Percentiles rank a stretch among this genome's conserved stretches.
These are phyloP conservation scores for Aspergillus ibericus DNA, from an alignment of 2,329 filamentous ascomycete species.

Conservation along the genomic window DNA sequence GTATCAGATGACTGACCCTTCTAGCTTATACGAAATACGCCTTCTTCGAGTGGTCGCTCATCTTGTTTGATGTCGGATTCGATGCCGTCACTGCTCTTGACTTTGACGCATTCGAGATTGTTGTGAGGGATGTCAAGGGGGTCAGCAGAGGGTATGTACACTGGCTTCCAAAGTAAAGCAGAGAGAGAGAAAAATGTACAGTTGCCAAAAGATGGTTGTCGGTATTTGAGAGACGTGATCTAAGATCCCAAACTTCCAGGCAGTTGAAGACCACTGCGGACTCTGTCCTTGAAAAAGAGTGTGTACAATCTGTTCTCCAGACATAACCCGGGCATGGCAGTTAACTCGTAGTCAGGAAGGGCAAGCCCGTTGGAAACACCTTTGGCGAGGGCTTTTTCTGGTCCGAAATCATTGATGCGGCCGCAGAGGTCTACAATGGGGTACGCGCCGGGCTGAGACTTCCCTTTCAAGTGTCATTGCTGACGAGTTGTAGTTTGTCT, in stretches of 20 bases:
- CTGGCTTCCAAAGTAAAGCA: slow-evolving; percentile 83
- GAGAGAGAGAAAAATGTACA: slow-evolving; percentile 50
- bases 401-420: slow-evolving; percentile 73
- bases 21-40: slow-evolving; percentile 94
- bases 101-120: slow-evolving; percentile 83
- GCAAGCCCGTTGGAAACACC: slow-evolving; percentile 68
- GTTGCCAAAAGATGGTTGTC: slow-evolving; percentile 42
- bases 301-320: slow-evolving; percentile 46
- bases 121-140: slow-evolving; percentile 85
- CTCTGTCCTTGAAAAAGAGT: slow-evolving; percentile 69
- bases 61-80: slow-evolving; percentile 93
- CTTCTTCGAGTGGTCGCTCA: slow-evolving; percentile 96
- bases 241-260: slow-evolving; percentile 43
- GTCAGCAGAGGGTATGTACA: slow-evolving; percentile 97
- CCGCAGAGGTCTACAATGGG: slow-evolving; percentile 87
- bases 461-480: slow-evolving; percentile 9
- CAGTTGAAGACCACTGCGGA: slow-evolving; percentile 51
- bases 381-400: slow-evolving; percentile 72
- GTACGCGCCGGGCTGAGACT: slow-evolving; percentile 47
- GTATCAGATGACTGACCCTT: slow-evolving; percentile 6
- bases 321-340: slow-evolving; percentile 11
- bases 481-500: slow-evolving; percentile 67
- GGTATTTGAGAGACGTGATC: slow-evolving; percentile 36
- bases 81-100: slow-evolving; percentile 92
- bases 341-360: slow-evolving; percentile 60